A percentile compares a stretch with the other conserved stretches of the same genome.
These are phyloP conservation scores for Acacia acuminata DNA, from an alignment of 306 rosid species.

Conservation along the genomic window DNA sequence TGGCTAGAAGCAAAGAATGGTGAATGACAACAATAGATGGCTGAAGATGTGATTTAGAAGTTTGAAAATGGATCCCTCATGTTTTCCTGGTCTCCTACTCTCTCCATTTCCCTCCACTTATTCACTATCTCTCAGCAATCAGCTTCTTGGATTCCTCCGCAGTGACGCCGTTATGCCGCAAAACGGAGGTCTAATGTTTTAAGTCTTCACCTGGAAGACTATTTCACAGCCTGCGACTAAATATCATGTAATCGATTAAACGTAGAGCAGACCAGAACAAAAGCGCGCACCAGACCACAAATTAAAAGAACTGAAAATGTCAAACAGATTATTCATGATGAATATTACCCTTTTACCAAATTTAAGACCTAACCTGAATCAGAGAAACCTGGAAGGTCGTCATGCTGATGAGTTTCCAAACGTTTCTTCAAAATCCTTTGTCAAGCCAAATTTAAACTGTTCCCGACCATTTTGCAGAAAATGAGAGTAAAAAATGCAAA, in stretches of 20 bases:
- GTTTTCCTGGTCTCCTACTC: background rate
- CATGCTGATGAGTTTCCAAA: conserved; percentile 54
- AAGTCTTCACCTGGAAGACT: background rate
- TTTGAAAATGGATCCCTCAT: background rate
- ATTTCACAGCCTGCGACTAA: background rate
- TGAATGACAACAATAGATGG: background rate
- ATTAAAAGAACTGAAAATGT: background rate
- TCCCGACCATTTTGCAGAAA: too few species aligned
- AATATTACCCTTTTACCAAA: background rate
- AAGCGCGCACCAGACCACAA: conserved; percentile 5
- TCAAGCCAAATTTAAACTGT: conserved; percentile 59
- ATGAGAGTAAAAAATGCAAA: too few species aligned
- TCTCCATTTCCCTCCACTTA: too few species aligned
- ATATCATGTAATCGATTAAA: background rate
- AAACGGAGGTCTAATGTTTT: background rate
- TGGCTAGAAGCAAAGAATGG: background rate
- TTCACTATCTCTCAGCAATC: background rate
- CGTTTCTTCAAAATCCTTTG: conserved; percentile 61
- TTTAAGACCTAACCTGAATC: conserved; percentile 60
- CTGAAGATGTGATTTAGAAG: background rate
- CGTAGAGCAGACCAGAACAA: background rate
- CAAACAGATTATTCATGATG: background rate
- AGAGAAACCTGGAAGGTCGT: conserved; percentile 70
- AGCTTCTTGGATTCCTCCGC: background rate
- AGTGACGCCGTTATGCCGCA: background rate